Evolutionary conservation across 768 basidiomycete species (phyloP).

Genomic region (Krasilnikovozyma curviuscula): DNA sequence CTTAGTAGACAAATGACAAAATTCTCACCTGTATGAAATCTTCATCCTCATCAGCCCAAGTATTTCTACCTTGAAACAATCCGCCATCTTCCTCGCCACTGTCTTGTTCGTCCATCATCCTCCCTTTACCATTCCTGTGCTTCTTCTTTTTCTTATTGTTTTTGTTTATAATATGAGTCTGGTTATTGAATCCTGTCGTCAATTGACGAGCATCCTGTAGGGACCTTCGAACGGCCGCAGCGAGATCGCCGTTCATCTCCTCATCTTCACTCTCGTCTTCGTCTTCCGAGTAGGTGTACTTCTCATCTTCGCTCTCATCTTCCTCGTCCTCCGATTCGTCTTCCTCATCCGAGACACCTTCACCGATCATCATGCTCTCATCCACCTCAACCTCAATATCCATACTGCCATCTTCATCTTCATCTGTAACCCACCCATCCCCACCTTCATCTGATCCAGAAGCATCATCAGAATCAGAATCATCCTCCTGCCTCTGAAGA

Average conservation of each 20-base stretch:
- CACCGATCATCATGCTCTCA: no score
- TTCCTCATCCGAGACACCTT: constrained; percentile 1
- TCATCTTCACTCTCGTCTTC: constrained; percentile 25
- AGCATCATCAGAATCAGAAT: no score
- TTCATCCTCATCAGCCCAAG: constrained; percentile 40
- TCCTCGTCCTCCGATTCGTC: not conserved
- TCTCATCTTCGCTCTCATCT: not conserved
- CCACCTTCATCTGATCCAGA: not conserved
- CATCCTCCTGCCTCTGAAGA: no score
- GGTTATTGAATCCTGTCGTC: not conserved
- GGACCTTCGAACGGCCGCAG: constrained; percentile 5
- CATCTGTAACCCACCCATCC: constrained; percentile 10
- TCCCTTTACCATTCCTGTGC: not conserved
- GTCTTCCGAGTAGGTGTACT: constrained; percentile 18
- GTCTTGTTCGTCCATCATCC: constrained; percentile 5
- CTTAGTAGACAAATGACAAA: not conserved
- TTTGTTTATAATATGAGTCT: not conserved
- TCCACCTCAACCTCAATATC: not conserved
- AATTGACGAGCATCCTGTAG: not conserved
- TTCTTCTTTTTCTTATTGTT: not conserved
- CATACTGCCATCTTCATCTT: not conserved
- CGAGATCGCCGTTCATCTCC: constrained; percentile 22
- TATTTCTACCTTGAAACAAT: constrained; percentile 21
- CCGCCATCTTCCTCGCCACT: constrained; percentile 15
- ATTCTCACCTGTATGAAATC: constrained; percentile 39